phyloP scores from a whole-genome alignment of 495 filamentous ascomycete species.

The Penicillium riverlandense region DNA sequence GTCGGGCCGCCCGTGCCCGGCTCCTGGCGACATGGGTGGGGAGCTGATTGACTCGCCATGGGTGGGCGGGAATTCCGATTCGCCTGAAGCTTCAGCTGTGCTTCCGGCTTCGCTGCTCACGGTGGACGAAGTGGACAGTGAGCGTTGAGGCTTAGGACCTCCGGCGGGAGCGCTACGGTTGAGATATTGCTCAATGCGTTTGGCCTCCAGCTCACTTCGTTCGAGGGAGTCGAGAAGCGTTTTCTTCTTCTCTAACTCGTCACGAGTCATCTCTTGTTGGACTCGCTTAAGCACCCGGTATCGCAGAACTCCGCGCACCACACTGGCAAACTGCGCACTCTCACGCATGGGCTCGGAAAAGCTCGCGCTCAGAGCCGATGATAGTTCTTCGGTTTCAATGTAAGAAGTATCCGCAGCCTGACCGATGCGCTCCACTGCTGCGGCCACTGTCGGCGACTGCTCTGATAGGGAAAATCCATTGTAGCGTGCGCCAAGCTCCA shows the following conservation, averaged over 20 bases:
- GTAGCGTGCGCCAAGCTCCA: conserved; percentile 85
- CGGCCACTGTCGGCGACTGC: conserved; percentile 76
- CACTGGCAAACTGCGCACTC: conserved; percentile 91
- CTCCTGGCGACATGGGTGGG: conserved; percentile 48
- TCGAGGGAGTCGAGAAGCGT: conserved; percentile 74
- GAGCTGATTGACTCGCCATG: conserved; percentile 60
- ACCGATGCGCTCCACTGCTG: conserved; percentile 88
- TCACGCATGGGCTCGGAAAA: conserved; percentile 98
- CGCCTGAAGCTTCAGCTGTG: conserved; percentile 60
- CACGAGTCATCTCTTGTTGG: conserved; percentile 94
- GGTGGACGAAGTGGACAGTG: conserved; percentile 51
- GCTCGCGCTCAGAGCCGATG: conserved; percentile 69
- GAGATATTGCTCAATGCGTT: conserved; percentile 87
- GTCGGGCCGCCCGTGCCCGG: conserved; percentile 22
- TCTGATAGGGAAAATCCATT: conserved; percentile 97
- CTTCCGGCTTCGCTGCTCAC: conserved; percentile 37
- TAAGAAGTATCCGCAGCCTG: conserved; percentile 96
- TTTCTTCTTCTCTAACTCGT: conserved; percentile 79
- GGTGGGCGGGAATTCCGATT: conserved; percentile 90
- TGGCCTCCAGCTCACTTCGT: conserved; percentile 81
- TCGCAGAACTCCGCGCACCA: conserved; percentile 79
- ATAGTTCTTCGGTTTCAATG: conserved; percentile 88
- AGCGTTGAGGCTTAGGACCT: conserved; percentile 49
- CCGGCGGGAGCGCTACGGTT: conserved; percentile 48
- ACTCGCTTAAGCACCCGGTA: conserved; percentile 88